Evolutionary conservation across 2,329 filamentous ascomycete genomes (phyloP), one percentile per base, ranked within the genome.

Genomic region (Cytospora paraplurivora): DNA sequence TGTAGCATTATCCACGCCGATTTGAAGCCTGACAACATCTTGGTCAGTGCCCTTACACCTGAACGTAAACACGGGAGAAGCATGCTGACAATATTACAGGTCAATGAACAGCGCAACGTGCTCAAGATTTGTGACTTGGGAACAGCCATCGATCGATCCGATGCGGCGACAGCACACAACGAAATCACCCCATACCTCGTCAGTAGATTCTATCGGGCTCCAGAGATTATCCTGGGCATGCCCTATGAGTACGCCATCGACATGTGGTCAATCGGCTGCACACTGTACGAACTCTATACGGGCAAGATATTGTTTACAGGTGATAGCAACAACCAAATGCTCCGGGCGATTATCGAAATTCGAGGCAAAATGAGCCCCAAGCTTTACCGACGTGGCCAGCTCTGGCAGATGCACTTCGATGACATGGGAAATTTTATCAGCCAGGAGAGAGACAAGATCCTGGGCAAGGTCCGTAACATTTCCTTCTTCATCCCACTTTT

Each of bases 201-300:
- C 72, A 97, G 93, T 79, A 89, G 96, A 62, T 99, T 98, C 78
- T 99, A 99, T 75, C 90, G 95, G 66, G 95, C 95, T 4, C 95
- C 96, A 2, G 95, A 99, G 78, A 92, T 99, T 73, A 97, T 99
- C 66, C 84, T 99, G 4, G 95, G 95, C n/a, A 93, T 97, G 80
- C 90, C 91, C 11, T 97, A 96, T 75, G 93, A 97, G 74, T 96
- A 94, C 74, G 89, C 90, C 8, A 92, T 98, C 68, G 95, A 99
- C 75, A 91, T 97, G 82, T 99, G 95, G 95, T 96, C 94, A 8
- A 92, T 98, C 68, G 96, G 95, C 44, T 99, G 95, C 77, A 99
- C 95, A 0, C 82, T 98, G 35, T 99, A 96, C 76, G 95, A 99
- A 77, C 82, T 99, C 49, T 98, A 96, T 79, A 98, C 95, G 0